phyloP scores from a whole-genome alignment of 2,329 filamentous ascomycete genomes.

The Ilyonectria destructans region DNA sequence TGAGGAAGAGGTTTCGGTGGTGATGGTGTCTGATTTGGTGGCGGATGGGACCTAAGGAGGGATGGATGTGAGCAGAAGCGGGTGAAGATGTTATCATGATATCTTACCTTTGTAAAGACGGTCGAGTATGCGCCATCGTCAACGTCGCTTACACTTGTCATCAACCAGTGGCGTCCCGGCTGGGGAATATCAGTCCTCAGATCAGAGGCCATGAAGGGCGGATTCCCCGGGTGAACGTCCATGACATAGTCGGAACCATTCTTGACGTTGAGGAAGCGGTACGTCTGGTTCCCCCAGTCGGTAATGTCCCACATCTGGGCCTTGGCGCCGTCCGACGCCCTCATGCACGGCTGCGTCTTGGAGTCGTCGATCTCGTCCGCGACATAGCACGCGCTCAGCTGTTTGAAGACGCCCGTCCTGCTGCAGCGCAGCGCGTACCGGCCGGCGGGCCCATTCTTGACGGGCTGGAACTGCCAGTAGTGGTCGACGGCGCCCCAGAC shows the following conservation, averaged over 20 bases:
- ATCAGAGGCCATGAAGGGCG: slow-evolving; percentile 52
- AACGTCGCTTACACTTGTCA: slow-evolving; percentile 51
- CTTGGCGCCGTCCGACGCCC: slow-evolving; percentile 43
- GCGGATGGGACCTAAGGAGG: slow-evolving; percentile 20
- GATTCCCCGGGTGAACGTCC: slow-evolving; percentile 53
- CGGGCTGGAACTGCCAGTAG: slow-evolving; percentile 52
- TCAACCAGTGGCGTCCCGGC: slow-evolving; percentile 54
- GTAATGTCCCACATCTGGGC: slow-evolving; percentile 55
- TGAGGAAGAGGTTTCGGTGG: slow-evolving; percentile 17
- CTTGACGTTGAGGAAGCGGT: slow-evolving; percentile 50
- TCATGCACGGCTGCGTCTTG: slow-evolving; percentile 52
- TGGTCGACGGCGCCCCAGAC: slow-evolving; percentile 40
- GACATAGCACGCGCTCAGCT: slow-evolving; percentile 52
- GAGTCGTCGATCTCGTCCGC: slow-evolving; percentile 43
- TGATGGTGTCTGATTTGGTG: slow-evolving; percentile 21
- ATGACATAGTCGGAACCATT: slow-evolving; percentile 54
- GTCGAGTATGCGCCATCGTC: slow-evolving; percentile 55
- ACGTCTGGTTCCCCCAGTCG: slow-evolving; percentile 51
- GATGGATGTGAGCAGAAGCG: background rate
- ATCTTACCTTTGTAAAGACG: slow-evolving; percentile 50
- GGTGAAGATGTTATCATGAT: background rate
- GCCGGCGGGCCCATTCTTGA: slow-evolving; percentile 42
- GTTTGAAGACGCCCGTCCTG: slow-evolving; percentile 47
- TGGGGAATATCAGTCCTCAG: slow-evolving; percentile 45
- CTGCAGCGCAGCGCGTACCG: slow-evolving; percentile 53